phyloP scores from a whole-genome alignment of 106 monocot species.

The Acorus gramineus region DNA sequence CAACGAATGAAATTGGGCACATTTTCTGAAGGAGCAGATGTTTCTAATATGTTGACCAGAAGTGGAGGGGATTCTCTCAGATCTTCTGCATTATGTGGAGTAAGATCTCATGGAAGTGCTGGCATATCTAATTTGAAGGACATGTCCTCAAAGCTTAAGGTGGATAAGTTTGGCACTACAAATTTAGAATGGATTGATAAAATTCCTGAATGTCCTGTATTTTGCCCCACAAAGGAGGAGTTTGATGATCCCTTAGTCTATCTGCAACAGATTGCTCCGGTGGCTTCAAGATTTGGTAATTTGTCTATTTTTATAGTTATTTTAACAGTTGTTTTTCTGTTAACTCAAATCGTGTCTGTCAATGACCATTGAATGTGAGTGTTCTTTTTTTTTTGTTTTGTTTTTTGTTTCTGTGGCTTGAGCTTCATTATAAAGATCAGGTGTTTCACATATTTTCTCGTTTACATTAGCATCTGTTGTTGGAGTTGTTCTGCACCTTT shows the following conservation, averaged over 20 bases:
- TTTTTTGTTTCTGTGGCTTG: no score
- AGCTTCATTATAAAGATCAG: no score
- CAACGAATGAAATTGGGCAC: conserved; percentile 20
- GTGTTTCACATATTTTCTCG: no score
- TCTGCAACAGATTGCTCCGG: conserved; percentile 67
- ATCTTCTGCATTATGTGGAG: conserved; percentile 30
- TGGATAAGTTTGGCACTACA: conserved; percentile 55
- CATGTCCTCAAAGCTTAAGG: conserved; percentile 34
- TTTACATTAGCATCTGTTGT: no score
- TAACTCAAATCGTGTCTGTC: no score
- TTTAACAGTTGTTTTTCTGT: no score
- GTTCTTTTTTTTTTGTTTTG: no score
- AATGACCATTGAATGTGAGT: no score
- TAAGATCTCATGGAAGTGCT: conserved; percentile 22
- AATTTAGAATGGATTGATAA: conserved; percentile 79
- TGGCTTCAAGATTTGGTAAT: conserved; percentile 76
- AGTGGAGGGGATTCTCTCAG: conserved; percentile 59
- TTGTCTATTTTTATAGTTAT: not conserved
- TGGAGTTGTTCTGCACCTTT: no score
- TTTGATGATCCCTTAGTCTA: conserved; percentile 76
- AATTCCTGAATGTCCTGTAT: conserved; percentile 87
- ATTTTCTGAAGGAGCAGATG: conserved; percentile 21
- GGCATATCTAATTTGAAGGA: conserved; percentile 15
- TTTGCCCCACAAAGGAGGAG: conserved; percentile 71
- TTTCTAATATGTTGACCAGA: conserved; percentile 27